Evolutionary conservation across 2,329 filamentous ascomycete genomes (phyloP), one percentile per base, ranked within the genome.

Genomic region (Pezicula carpinea): DNA sequence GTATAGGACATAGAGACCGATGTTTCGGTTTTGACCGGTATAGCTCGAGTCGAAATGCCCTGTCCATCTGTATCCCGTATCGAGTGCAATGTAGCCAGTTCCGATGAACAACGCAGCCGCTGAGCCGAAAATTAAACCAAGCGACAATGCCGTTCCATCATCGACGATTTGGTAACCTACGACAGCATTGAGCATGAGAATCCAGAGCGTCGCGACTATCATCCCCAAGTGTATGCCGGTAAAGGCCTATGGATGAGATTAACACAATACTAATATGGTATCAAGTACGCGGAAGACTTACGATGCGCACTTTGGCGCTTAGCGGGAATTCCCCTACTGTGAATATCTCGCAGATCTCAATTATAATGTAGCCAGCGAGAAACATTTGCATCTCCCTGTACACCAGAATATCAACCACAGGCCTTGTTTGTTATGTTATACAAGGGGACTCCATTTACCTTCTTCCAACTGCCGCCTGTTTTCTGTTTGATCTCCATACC

Each of bases 331-430:
- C 87, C 57, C 93, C 93, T 31, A 97, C 83, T 0, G 90, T 91
- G 70, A 99, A 96, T 61, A 99, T 96, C 67, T 97, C 93, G 69
- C 91, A 96, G 60, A 99, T 87, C 59, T 87, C 83, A 51, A 97
- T 83, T 49, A 97, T 69, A 48, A 95, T 85, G 66, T 89, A 99
- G 43, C 87, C 85, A 35, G 88, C 53, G 43, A 99, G 79, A 70
- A 99, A 97, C 29, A 96, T 62, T 75, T 99, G 93, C 80, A 99
- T 97, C 69, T 99, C 93, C 67, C 93, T 95, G 62, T 47, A 52
- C 47, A 11, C 26, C n/a, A 29, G 13, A 13, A 29, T 29, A 58
- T 61, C 63, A 23, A 64, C 53, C 47, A 48, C 39, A 14, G 39
- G 19, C 23, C 43, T 49, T 39, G 29, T 42, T 43, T 21, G 21